Evolutionary conservation across 139 green algal genomes (phyloP), one percentile per base, ranked within the genome.

Genomic region (Prasinococcaceae sp.): DNA sequence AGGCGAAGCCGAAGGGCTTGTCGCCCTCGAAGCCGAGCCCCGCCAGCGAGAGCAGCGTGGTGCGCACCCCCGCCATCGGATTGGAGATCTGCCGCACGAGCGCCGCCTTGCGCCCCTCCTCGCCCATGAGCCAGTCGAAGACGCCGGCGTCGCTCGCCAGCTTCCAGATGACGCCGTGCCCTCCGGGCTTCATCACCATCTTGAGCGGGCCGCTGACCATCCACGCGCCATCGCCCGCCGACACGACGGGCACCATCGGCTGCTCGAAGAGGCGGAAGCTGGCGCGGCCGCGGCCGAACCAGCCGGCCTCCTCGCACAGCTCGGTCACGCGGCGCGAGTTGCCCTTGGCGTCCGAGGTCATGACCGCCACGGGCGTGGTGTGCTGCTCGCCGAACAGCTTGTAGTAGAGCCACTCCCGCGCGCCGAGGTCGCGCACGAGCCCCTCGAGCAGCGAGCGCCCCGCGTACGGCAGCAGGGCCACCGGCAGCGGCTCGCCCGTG

Each of bases 101-200:
- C 0, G 75, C 81, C 1, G 79, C 80, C 55, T 74, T 56, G 3
- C 81, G 58, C 6, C 68, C 64, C 29, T 70, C 60, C 25, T 33
- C 19, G 16, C 35, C 36, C 1, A 50, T 16, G 23, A 74, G 44
- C 70, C 70, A 78, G 9, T 62, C 47, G 25, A 75, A 58, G 5
- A 78, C 55, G 23, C 61, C 88, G 49, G 86, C 56, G 64, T 98
- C 90, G 16, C 72, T 63, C 82, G 95, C 92, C 12, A 98, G 79
- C 76, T 98, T 98, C 90, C 90, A 98, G 51, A 98, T 92, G 30
- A 84, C 90, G 9, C 90, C 90, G 61, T 98, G 90, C 6, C 90
- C 90, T 20, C 90, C 90, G 4, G 90, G 90, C 70, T 95, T 95
- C 58, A 93, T 74, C 59, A 92, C 70, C 6, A 72, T 57, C 24